Percentiles rank a stretch among this genome's conserved stretches.
Conservation (phyloP, 345 rosid species). For the Melaleuca quinquenervia region DNA sequence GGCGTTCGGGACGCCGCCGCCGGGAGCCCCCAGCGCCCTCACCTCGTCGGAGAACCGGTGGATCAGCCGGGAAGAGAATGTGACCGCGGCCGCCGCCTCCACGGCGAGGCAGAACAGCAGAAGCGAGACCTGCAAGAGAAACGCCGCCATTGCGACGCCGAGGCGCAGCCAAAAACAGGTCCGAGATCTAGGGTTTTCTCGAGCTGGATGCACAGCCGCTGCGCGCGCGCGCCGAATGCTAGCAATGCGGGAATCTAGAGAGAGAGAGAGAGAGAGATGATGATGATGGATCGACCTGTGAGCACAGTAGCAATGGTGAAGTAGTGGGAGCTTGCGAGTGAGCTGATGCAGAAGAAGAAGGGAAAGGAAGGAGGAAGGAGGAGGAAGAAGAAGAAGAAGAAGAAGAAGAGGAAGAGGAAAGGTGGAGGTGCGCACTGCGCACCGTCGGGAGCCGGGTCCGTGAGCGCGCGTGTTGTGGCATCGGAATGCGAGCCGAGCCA, state of each 20-base stretch:
- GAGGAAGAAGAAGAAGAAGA: neutral
- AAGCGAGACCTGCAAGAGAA: constrained; percentile 1
- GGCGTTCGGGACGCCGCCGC: neutral
- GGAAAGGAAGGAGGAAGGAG: too few species aligned
- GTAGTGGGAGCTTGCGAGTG: neutral
- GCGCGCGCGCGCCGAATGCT: neutral
- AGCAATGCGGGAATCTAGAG: neutral
- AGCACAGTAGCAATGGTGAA: neutral
- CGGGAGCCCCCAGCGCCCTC: constrained; percentile 20
- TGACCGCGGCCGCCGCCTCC: constrained; percentile 1
- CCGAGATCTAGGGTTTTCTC: constrained; percentile 7
- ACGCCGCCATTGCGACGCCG: constrained; percentile 12
- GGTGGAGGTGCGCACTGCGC: neutral
- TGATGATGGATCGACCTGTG: neutral
- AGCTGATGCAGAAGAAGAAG: neutral
- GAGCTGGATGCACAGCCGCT: neutral
- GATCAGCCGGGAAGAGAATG: constrained; percentile 49
- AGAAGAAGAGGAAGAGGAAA: neutral
- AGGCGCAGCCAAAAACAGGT: too few species aligned
- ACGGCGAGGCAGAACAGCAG: neutral
- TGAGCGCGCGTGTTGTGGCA: neutral
- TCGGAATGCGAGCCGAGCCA: neutral
- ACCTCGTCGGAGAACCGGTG: constrained; percentile 80
- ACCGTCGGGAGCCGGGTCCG: neutral
- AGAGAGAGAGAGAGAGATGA: neutral